phyloP scores from a whole-genome alignment of 1,284 basidiomycete genomes.

The Caloboletus firmus region DNA sequence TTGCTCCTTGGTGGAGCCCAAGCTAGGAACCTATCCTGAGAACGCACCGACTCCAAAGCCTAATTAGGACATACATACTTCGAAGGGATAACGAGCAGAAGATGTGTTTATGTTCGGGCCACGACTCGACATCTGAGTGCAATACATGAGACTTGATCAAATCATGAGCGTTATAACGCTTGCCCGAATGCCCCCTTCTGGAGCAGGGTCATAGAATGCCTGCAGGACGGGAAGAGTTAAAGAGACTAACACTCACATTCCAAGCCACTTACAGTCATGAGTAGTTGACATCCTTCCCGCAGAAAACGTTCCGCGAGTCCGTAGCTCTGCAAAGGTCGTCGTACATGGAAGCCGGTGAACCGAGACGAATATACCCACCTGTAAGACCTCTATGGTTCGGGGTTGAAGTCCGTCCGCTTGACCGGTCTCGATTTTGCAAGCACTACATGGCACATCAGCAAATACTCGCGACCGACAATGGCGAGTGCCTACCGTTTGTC shows the following conservation, averaged over 20 bases:
- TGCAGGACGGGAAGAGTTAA: conserved; percentile 7
- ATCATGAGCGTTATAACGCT: not conserved
- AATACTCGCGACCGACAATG: not conserved
- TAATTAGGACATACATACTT: conserved; percentile 30
- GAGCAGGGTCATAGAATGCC: conserved; percentile 40
- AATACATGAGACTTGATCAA: not conserved
- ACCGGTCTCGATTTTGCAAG: conserved; percentile 34
- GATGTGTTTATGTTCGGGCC: conserved; percentile 35
- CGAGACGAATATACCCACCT: conserved; percentile 15
- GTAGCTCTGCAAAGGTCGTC: conserved; percentile 30
- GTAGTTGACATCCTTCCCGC: conserved; percentile 35
- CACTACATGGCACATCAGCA: conserved; percentile 13
- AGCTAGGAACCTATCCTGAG: conserved; percentile 14
- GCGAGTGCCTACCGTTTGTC: conserved; percentile 29
- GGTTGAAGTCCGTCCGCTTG: conserved; percentile 46
- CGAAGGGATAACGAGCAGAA: conserved; percentile 38
- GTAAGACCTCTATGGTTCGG: conserved; percentile 47
- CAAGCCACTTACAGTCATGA: conserved; percentile 25
- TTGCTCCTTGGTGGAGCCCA: conserved; percentile 39
- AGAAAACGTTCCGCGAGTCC: conserved; percentile 39
- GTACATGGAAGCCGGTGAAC: not conserved
- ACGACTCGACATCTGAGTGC: conserved; percentile 31
- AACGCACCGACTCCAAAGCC: not conserved
- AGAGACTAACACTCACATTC: not conserved
- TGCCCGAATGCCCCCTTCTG: conserved; percentile 35